Evolutionary conservation across 768 basidiomycete genomes (phyloP).

Genomic region (Lactarius quietus): DNA sequence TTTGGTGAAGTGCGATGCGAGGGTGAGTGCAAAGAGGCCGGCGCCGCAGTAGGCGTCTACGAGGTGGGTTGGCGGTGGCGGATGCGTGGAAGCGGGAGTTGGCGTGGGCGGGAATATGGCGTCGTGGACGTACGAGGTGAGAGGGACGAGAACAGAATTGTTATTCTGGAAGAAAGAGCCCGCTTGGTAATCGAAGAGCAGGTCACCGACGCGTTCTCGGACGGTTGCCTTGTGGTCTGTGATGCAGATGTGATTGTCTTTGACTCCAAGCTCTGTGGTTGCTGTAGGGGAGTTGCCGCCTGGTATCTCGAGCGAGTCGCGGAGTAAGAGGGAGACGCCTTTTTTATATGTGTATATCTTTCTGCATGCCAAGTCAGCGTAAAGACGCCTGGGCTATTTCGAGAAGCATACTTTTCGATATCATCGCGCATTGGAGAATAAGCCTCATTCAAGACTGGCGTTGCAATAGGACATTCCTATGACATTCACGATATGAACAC

Average conservation of each 20-base stretch:
- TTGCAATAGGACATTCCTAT: constrained; percentile 91
- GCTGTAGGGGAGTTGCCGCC: constrained; percentile 29
- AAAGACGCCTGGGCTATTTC: not conserved
- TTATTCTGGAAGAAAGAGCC: constrained; percentile 99
- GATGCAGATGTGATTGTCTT: constrained; percentile 69
- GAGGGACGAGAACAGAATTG: constrained; percentile 81
- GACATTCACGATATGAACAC: not conserved
- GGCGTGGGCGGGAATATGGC: constrained; percentile 51
- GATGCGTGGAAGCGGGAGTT: constrained; percentile 21
- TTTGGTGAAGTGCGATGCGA: constrained; percentile 68
- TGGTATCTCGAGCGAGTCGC: constrained; percentile 64
- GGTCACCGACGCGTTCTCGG: constrained; percentile 79
- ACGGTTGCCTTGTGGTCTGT: constrained; percentile 78
- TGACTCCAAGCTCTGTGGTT: constrained; percentile 27
- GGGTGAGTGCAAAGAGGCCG: constrained; percentile 82
- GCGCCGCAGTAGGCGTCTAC: constrained; percentile 95
- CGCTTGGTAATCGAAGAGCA: constrained; percentile 79
- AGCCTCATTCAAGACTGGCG: constrained; percentile 69
- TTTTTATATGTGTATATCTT: constrained; percentile 78
- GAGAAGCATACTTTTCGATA: constrained; percentile 56
- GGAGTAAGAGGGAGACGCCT: constrained; percentile 86
- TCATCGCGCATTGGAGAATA: constrained; percentile 56
- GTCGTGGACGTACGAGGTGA: constrained; percentile 79
- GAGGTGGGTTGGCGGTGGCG: constrained; percentile 69
- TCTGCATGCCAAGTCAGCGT: constrained; percentile 36